Percentiles rank a stretch among this genome's conserved stretches.
These are phyloP conservation scores for Fagopyrum tataricum DNA, from an alignment of 148 eudicot genomes.

Conservation along the genomic window DNA sequence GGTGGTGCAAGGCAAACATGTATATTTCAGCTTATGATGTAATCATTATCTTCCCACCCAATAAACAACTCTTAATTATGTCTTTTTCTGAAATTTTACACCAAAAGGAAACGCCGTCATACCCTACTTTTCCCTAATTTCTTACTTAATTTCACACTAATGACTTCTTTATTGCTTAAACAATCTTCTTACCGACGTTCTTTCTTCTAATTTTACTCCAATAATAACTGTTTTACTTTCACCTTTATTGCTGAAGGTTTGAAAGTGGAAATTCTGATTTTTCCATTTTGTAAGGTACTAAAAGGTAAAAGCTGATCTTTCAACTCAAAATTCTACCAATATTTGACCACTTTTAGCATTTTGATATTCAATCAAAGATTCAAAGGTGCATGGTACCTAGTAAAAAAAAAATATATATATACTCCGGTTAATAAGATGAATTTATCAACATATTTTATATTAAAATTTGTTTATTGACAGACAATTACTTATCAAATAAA, in stretches of 20 bases:
- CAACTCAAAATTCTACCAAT: neutral
- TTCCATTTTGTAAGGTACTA: neutral
- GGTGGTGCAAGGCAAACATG: constrained; percentile 24
- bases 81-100: neutral
- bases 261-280: neutral
- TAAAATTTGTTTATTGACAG: too few species aligned
- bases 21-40: constrained; percentile 19
- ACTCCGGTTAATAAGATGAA: too few species aligned
- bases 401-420: too few species aligned
- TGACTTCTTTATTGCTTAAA: neutral
- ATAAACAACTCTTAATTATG: constrained; percentile 7
- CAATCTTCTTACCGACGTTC: neutral
- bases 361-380: too few species aligned
- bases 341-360: neutral
- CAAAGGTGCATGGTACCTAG: too few species aligned
- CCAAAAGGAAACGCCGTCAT: constrained; percentile 20
- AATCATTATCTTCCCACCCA: constrained; percentile 20
- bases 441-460: too few species aligned
- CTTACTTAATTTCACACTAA: neutral
- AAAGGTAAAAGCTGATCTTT: neutral
- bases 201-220: neutral
- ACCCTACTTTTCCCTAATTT: neutral
- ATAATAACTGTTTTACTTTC: neutral
- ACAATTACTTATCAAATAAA: too few species aligned
- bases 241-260: neutral